Conservation (phyloP, 345 rosid genomes). For the Camelina hispida region DNA sequence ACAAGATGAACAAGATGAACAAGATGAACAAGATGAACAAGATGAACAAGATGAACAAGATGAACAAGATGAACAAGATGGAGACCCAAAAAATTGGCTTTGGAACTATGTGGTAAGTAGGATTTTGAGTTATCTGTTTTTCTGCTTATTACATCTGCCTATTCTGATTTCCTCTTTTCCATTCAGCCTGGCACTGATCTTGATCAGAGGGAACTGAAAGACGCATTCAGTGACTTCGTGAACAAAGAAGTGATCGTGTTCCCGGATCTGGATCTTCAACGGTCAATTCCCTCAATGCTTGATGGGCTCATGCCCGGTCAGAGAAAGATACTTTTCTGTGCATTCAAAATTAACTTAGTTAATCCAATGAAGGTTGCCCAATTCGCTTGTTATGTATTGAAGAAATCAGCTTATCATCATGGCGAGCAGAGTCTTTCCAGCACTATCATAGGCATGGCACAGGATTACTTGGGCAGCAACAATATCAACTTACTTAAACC, state of each 20-base stretch:
- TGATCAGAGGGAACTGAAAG: constrained; percentile 64
- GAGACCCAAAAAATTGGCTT: constrained; percentile 94
- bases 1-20: constrained; percentile 72
- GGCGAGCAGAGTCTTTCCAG: constrained; percentile 92
- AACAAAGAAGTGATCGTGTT: constrained; percentile 95
- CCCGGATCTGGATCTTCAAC: constrained; percentile 92
- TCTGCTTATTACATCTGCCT: background rate
- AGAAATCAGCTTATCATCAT: constrained; percentile 94
- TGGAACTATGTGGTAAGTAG: constrained; percentile 68
- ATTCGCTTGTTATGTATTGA: constrained; percentile 84
- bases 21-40: constrained; percentile 74
- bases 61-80: constrained; percentile 77
- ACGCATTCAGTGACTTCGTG: constrained; percentile 86
- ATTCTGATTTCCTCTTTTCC: background rate
- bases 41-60: constrained; percentile 82
- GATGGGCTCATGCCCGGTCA: constrained; percentile 98
- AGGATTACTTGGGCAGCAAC: constrained; percentile 94
- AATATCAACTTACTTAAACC: constrained; percentile 89
- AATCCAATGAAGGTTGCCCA: constrained; percentile 82
- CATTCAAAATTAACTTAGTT: constrained; percentile 81
- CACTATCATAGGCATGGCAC: constrained; percentile 94
- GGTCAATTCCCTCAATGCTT: constrained; percentile 96
- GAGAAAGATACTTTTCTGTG: constrained; percentile 87
- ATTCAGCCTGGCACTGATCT: constrained; percentile 93
- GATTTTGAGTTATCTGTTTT: background rate